phyloP scores from a whole-genome alignment of 306 rosid species.

The Gleditsia sinensis region DNA sequence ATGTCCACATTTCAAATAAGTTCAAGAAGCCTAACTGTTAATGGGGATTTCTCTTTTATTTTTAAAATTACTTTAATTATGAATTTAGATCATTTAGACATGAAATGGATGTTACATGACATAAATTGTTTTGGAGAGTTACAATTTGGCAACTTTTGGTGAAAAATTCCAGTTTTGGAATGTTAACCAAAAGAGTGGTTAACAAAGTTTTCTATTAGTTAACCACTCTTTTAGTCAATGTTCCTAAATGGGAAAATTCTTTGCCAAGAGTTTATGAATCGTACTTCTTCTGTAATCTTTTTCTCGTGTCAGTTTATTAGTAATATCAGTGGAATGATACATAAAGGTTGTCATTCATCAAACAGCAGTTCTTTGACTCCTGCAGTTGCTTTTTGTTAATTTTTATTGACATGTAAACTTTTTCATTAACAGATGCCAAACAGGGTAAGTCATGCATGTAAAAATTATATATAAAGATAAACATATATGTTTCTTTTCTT shows the following conservation, averaged over 20 bases:
- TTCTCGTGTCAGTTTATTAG: conserved; percentile 1
- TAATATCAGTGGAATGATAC: not conserved
- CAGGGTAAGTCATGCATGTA: not conserved
- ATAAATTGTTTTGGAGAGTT: not conserved
- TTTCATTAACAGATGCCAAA: not conserved
- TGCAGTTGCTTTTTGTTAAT: conserved; percentile 9
- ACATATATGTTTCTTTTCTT: conserved; percentile 9
- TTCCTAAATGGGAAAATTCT: too few species aligned
- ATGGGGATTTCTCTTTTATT: not conserved
- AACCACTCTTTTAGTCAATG: too few species aligned
- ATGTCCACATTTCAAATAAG: conserved; percentile 20
- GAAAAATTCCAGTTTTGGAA: not conserved
- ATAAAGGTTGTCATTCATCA: not conserved
- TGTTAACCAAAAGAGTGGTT: too few species aligned
- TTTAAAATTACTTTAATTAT: not conserved
- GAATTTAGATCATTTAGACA: not conserved
- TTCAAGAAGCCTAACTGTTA: conserved; percentile 19
- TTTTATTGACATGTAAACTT: not conserved
- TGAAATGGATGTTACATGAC: not conserved
- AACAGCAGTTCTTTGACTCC: not conserved
- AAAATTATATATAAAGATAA: conserved; percentile 6
- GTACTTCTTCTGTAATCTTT: not conserved
- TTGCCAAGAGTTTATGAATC: not conserved
- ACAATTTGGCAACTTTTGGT: not conserved
- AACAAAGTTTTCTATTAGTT: too few species aligned